Conservation (phyloP, 768 basidiomycete genomes). For the Dioszegia hungarica region DNA sequence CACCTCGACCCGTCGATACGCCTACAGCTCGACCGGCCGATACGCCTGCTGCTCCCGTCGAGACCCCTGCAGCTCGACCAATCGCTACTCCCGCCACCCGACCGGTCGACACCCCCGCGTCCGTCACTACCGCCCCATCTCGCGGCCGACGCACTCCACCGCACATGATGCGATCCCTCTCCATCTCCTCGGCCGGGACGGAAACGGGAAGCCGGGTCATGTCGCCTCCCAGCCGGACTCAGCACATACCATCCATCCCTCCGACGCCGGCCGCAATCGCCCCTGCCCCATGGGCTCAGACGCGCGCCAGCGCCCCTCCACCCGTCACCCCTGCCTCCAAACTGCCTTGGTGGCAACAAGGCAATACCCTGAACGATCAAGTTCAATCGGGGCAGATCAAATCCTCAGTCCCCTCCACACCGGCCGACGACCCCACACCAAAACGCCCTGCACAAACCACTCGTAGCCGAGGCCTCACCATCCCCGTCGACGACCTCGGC, state of each 20-base stretch:
- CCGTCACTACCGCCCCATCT: too few relatives aligned
- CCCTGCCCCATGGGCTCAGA: slow-evolving; percentile 1
- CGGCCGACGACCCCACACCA: neutral
- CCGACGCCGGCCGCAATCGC: neutral
- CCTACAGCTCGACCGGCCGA: neutral
- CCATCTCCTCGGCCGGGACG: neutral
- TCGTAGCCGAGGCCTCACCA: neutral
- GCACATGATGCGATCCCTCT: neutral
- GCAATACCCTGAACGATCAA: neutral
- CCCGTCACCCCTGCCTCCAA: too few relatives aligned
- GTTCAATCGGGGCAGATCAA: neutral
- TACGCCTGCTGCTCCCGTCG: too few relatives aligned
- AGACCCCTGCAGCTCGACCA: neutral
- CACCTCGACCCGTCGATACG: neutral
- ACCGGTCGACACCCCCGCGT: too few relatives aligned
- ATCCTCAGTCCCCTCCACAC: neutral
- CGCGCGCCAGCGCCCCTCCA: too few relatives aligned
- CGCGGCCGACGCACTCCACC: neutral
- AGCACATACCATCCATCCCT: neutral
- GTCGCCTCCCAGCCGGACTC: neutral
- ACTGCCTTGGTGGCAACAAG: neutral
- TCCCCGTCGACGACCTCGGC: slow-evolving; percentile 11
- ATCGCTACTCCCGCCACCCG: too few relatives aligned
- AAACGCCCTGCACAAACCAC: neutral
- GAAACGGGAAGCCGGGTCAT: neutral